Base-by-base conservation (phyloP, 140 eudicot species). In the Flaveria floridana region DNA sequence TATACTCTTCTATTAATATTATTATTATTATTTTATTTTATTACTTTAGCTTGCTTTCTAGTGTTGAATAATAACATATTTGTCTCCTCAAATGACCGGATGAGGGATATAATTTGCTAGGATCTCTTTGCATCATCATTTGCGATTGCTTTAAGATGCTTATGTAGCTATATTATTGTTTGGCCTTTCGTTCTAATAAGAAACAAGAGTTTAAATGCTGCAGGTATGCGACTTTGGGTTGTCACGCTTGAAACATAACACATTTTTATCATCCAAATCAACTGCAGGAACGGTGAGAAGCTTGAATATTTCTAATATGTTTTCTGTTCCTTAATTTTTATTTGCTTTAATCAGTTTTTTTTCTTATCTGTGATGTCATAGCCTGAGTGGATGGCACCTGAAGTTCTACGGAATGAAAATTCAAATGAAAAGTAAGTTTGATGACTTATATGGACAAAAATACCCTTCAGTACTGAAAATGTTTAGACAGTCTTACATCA, bases 351-450 rank as follows among this genome's bases (percentile, higher is more conserved):
- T 71, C n/a, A 71, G 28, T 21, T 44, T 11, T 58, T 7, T 14
- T 44, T 42, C 67, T 68, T 23, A 37, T 44, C n/a, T 75, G 77
- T 68, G 52, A 76, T 78, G 71, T 39, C 69, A 61, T 80, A 94
- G 99, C 97, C 99, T 3, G 99, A 94, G 85, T 91, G 99, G 99
- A 94, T 94, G 99, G 99, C 97, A 20, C 99, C 99, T 23, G 99
- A 94, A 87, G 97, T 94, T 75, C 88, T 94, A 61, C 90, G 99
- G 48, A 94, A 94, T 72, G 99, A 94, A 77, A 95, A 92, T 47
- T 90, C 99, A 44, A 94, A 94, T 82, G 99, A 91, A 59, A 94
- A 94, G 99, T 94, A 72, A 94, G 99, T 88, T 52, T 18, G 71
- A 18, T 39, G 3, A 62, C 58, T 68, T 39, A 25, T 20, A 26